Percentiles rank a stretch among this genome's conserved stretches.
These are phyloP conservation scores for Kuraishia capsulata DNA, from an alignment of 805 yeast genomes.

Conservation along the genomic window DNA sequence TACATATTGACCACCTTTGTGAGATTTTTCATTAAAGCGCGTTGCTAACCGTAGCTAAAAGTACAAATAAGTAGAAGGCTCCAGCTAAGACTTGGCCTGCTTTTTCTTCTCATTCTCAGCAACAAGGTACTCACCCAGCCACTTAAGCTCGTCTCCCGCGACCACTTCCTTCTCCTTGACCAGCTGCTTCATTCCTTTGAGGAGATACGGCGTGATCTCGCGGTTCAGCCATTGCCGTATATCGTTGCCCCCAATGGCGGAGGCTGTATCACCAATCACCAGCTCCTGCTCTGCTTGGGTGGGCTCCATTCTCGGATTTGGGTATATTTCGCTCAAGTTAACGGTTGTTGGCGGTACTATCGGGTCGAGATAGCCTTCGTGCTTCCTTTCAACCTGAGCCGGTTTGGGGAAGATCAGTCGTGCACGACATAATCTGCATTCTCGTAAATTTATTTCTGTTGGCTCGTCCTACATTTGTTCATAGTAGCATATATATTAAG, in stretches of 20 bases:
- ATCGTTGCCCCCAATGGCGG: constrained; percentile 45
- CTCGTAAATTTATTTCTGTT: too few species aligned
- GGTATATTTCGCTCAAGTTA: too few species aligned
- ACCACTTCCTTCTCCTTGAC: constrained; percentile 12
- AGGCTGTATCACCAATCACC: constrained; percentile 10
- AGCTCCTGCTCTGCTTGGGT: background rate
- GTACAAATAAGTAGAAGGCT: too few species aligned
- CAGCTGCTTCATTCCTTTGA: constrained; percentile 32
- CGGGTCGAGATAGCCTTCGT: background rate
- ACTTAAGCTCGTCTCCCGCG: constrained; percentile 31
- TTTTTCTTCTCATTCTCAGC: constrained; percentile 4
- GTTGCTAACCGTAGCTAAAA: too few species aligned
- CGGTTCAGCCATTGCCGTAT: constrained; percentile 40
- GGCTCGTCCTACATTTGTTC: too few species aligned
- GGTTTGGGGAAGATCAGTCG: background rate
- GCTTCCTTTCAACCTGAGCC: background rate
- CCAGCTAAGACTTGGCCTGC: too few species aligned
- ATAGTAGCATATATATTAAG: too few species aligned
- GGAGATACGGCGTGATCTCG: constrained; percentile 33
- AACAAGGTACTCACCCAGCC: constrained; percentile 31
- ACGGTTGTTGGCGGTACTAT: too few species aligned
- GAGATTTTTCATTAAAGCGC: too few species aligned
- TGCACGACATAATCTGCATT: background rate
- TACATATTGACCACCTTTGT: background rate
- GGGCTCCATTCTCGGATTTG: too few species aligned